phyloP scores from a whole-genome alignment of 1,284 basidiomycete species.

The Ceratobasidium sp. region DNA sequence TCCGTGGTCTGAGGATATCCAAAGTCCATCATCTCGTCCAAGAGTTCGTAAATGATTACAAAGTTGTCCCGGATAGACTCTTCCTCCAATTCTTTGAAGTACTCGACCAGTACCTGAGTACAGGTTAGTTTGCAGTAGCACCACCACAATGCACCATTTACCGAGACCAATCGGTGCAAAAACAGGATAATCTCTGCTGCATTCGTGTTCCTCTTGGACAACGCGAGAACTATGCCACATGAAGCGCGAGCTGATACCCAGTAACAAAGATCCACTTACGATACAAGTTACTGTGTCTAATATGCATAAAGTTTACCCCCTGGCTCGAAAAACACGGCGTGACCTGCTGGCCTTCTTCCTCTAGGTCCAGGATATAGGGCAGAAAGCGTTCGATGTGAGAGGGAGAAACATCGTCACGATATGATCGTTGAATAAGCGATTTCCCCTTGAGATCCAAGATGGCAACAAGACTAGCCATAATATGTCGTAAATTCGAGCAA shows the following conservation, averaged over 20 bases:
- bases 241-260: neutral
- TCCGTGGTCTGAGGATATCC: conserved; percentile 99
- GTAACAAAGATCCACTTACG: conserved; percentile 60
- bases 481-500: neutral
- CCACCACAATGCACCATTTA: conserved; percentile 44
- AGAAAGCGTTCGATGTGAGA: conserved; percentile 93
- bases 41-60: conserved; percentile 95
- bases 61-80: conserved; percentile 99
- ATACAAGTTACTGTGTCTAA: conserved; percentile 97
- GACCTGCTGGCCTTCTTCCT: conserved; percentile 94
- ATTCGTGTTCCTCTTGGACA: conserved; percentile 96
- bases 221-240: conserved; percentile 76
- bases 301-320: conserved; percentile 98
- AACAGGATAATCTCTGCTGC: conserved; percentile 97
- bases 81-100: conserved; percentile 99
- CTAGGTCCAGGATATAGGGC: conserved; percentile 93
- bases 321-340: conserved; percentile 95
- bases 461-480: conserved; percentile 75
- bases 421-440: conserved; percentile 96
- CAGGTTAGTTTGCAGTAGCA: neutral
- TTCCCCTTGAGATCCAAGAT: conserved; percentile 99
- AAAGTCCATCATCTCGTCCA: conserved; percentile 99
- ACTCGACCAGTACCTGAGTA: conserved; percentile 88
- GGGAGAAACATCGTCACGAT: conserved; percentile 92
- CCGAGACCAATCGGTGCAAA: conserved; percentile 82